These are phyloP conservation scores for Dittrichia graveolens DNA, from an alignment of 129 eudicot genomes.

Conservation along the genomic window DNA sequence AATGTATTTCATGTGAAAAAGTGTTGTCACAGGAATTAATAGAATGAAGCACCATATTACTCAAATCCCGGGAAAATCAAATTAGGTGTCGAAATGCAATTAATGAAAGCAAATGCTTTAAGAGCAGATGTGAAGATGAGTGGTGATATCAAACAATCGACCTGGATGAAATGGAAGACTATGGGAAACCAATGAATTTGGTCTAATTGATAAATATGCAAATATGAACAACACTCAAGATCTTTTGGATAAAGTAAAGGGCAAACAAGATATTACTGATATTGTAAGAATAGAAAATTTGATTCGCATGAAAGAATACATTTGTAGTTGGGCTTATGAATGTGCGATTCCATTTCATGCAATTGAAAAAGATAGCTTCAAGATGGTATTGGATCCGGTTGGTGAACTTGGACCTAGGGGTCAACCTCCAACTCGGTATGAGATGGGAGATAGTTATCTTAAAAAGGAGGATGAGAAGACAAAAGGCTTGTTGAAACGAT, in stretches of 20 bases:
- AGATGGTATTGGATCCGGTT: background rate
- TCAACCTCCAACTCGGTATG: constrained; percentile 9
- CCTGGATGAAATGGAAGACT: background rate
- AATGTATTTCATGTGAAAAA: too few species aligned
- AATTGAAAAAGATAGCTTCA: background rate
- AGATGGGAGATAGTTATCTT: background rate
- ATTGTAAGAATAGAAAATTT: background rate
- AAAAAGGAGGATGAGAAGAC: too few species aligned
- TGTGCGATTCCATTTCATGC: constrained; percentile 2
- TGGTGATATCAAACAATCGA: too few species aligned
- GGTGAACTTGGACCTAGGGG: background rate
- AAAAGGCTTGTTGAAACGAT: background rate
- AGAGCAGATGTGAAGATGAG: background rate
- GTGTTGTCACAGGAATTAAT: too few species aligned
- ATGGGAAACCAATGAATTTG: background rate
- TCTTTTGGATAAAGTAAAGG: background rate
- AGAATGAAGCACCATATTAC: too few species aligned
- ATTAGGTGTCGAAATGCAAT: too few species aligned
- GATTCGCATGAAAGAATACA: background rate
- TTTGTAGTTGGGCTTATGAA: constrained; percentile 11
- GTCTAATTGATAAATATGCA: background rate
- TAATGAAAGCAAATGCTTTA: background rate
- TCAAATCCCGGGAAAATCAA: too few species aligned
- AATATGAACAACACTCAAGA: background rate
- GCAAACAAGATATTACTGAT: background rate